Evolutionary conservation across 2,329 filamentous ascomycete species (phyloP).

Genomic region (Davidsoniella neocaledoniae): DNA sequence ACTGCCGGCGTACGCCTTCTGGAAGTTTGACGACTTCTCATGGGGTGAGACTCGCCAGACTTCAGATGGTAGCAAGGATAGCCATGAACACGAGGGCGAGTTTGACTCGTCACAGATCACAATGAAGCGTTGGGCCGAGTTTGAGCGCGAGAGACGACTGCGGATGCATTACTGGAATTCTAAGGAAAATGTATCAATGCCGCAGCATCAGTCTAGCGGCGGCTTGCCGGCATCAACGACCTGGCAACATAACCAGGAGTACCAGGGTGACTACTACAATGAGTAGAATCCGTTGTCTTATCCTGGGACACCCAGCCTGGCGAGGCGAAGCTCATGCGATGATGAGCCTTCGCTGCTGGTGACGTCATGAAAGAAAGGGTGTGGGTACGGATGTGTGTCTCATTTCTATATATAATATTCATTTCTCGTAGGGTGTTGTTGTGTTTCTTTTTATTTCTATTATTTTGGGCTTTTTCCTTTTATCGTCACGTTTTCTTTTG

Average conservation of each 20-base stretch:
- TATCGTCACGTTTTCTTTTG: background rate
- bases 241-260: slow-evolving; percentile 24
- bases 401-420: slow-evolving; percentile 2
- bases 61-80: slow-evolving; percentile 77
- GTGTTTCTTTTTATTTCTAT: background rate
- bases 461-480: background rate
- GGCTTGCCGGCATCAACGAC: slow-evolving; percentile 24
- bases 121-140: slow-evolving; percentile 98
- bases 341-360: background rate
- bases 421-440: background rate
- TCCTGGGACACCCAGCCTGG: no score
- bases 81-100: slow-evolving; percentile 77
- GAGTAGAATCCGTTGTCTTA: slow-evolving; percentile 2
- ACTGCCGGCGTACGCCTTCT: slow-evolving; percentile 84
- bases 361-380: slow-evolving; percentile 17
- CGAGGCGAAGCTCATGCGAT: no score
- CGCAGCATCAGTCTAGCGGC: slow-evolving; percentile 21
- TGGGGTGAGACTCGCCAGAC: slow-evolving; percentile 98
- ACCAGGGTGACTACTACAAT: slow-evolving; percentile 36
- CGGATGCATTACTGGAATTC: slow-evolving; percentile 33
- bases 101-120: slow-evolving; percentile 98
- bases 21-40: slow-evolving; percentile 99
- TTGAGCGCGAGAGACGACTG: slow-evolving; percentile 51
- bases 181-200: slow-evolving; percentile 30
- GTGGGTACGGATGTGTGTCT: background rate